Evolutionary conservation across 2,329 filamentous ascomycete species (phyloP).

Genomic region (Nemania abortiva): DNA sequence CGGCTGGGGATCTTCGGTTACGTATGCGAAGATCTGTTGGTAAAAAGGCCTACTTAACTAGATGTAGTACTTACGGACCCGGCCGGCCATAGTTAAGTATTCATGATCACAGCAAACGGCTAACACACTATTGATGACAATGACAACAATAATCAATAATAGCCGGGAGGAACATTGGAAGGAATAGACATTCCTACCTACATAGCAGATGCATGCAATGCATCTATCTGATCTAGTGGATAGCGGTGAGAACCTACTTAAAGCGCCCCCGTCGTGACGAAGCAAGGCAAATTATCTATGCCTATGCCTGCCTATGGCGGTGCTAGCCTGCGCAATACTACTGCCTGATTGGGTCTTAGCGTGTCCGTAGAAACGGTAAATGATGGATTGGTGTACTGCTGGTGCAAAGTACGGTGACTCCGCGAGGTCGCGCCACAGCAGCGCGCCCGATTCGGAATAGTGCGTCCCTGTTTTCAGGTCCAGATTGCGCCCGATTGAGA

Average conservation of each 20-base stretch:
- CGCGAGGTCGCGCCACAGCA: constrained; percentile 9
- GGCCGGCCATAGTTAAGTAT: not conserved
- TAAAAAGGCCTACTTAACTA: not conserved
- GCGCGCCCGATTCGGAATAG: not conserved
- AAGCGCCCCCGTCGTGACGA: not conserved
- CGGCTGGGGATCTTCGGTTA: not conserved
- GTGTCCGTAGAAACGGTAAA: constrained; percentile 4
- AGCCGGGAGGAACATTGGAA: constrained; percentile 22
- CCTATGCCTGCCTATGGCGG: not conserved
- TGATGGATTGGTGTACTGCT: not conserved
- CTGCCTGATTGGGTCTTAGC: constrained; percentile 13
- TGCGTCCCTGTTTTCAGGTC: constrained; percentile 7
- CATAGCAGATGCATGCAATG: not conserved
- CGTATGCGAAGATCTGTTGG: not conserved
- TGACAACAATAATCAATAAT: constrained; percentile 20
- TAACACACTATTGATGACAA: constrained; percentile 6
- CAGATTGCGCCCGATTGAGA: not conserved
- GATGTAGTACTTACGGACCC: too few relatives aligned
- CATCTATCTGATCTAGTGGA: not conserved
- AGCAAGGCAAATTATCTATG: not conserved
- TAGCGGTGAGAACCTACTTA: constrained; percentile 30
- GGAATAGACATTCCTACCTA: not conserved
- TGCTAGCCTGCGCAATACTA: not conserved
- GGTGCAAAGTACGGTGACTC: constrained; percentile 4
- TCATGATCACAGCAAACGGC: not conserved